These are phyloP conservation scores for Chalciporus sp. DNA, from an alignment of 1,284 basidiomycete genomes.

Conservation along the genomic window DNA sequence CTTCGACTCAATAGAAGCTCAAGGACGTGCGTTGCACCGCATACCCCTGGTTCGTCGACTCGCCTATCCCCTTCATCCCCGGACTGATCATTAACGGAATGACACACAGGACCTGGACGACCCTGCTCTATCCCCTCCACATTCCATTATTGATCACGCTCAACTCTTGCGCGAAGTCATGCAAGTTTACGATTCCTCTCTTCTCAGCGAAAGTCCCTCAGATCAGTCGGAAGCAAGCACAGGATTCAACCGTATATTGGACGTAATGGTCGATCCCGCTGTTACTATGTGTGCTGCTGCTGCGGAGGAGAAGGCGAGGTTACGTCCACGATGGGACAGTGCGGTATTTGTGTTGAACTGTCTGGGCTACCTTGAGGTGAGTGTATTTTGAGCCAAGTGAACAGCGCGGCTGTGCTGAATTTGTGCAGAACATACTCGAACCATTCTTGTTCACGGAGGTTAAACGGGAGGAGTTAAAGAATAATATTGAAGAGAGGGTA, in stretches of 20 bases:
- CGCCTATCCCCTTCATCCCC: neutral
- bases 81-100: neutral
- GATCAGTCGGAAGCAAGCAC: constrained; percentile 9
- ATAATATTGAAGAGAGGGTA: constrained; percentile 66
- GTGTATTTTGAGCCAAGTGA: neutral
- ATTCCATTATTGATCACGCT: constrained; percentile 77
- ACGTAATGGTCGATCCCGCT: constrained; percentile 82
- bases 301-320: constrained; percentile 64
- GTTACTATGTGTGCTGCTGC: constrained; percentile 74
- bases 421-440: constrained; percentile 65
- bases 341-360: constrained; percentile 86
- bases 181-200: constrained; percentile 82
- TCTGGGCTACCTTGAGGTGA: constrained; percentile 74
- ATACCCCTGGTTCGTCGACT: constrained; percentile 63
- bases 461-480: constrained; percentile 61
- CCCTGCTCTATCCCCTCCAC: constrained; percentile 73
- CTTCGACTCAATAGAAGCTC: constrained; percentile 82
- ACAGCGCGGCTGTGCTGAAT: neutral
- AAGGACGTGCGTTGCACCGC: constrained; percentile 75
- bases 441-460: constrained; percentile 72
- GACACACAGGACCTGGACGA: constrained; percentile 70
- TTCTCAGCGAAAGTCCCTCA: constrained; percentile 57
- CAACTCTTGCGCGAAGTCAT: constrained; percentile 88
- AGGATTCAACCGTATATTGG: constrained; percentile 65
- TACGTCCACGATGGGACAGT: constrained; percentile 70